phyloP scores from a whole-genome alignment of 2,329 filamentous ascomycete species.

The Exophiala dermatitidis region DNA sequence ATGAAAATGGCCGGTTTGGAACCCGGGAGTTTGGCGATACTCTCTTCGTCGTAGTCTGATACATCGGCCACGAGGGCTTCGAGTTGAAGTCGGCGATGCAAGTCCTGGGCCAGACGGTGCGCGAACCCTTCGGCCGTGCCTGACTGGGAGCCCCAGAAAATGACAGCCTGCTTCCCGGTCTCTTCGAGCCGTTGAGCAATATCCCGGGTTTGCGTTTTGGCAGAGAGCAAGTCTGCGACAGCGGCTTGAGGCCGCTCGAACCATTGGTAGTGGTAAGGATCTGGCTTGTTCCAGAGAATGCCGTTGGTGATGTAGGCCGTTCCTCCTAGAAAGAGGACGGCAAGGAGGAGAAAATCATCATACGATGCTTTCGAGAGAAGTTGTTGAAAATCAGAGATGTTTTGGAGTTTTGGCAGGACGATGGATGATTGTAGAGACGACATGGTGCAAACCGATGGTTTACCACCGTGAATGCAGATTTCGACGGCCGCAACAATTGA shows the following conservation, averaged over 20 bases:
- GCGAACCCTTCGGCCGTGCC: constrained; percentile 93
- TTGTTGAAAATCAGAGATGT: not conserved
- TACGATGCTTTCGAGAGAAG: not conserved
- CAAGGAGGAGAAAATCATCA: not conserved
- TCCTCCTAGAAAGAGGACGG: not conserved
- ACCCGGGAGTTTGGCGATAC: constrained; percentile 17
- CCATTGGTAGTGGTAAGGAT: constrained; percentile 44
- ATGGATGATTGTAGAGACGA: not conserved
- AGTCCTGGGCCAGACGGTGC: constrained; percentile 81
- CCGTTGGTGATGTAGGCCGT: not conserved
- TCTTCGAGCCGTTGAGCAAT: constrained; percentile 41
- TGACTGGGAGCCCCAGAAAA: constrained; percentile 84
- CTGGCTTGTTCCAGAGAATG: constrained; percentile 41
- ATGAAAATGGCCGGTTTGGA: constrained; percentile 33
- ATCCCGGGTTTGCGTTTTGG: constrained; percentile 30
- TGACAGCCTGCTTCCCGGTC: constrained; percentile 52
- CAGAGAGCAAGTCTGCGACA: constrained; percentile 24
- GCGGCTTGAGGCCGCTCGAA: constrained; percentile 46
- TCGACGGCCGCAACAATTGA: no score
- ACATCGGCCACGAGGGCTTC: constrained; percentile 40
- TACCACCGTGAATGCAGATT: no score
- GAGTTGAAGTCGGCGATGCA: constrained; percentile 77
- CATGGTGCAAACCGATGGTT: not conserved
- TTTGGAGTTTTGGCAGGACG: not conserved
- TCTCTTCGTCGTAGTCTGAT: constrained; percentile 21